phyloP scores from a whole-genome alignment of 2,329 filamentous ascomycete species.

The Drechslerella coelobrocha region DNA sequence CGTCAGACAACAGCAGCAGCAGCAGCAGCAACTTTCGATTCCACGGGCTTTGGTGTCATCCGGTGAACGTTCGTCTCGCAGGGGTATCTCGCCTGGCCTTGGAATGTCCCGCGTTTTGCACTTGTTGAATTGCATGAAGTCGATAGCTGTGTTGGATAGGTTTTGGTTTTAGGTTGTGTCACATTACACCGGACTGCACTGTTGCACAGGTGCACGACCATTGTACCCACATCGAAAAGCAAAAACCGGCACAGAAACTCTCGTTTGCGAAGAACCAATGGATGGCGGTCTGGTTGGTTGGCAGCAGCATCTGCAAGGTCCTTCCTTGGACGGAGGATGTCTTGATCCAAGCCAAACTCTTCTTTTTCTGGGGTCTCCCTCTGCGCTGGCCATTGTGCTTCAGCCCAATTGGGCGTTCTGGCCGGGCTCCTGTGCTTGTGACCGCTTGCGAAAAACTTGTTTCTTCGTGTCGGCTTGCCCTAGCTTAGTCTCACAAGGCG shows the following conservation, averaged over 20 bases:
- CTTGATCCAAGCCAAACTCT: conserved; percentile 35
- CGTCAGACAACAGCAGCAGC: neutral
- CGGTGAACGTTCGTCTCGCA: too few species aligned
- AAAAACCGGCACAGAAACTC: conserved; percentile 5
- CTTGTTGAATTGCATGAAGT: neutral
- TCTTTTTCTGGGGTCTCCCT: conserved; percentile 6
- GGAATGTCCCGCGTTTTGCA: neutral
- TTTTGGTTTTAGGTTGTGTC: conserved; percentile 41
- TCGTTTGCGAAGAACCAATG: conserved; percentile 13
- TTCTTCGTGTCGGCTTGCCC: conserved; percentile 13
- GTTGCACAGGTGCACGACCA: conserved; percentile 42
- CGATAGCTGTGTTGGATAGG: conserved; percentile 17
- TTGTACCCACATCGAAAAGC: conserved; percentile 36
- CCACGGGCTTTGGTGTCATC: neutral
- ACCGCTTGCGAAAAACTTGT: conserved; percentile 18
- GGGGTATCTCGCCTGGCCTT: too few species aligned
- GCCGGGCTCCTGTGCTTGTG: conserved; percentile 17
- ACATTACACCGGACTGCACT: conserved; percentile 20
- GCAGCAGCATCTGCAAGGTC: conserved; percentile 23
- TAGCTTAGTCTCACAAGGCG: conserved; percentile 45
- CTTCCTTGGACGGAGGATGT: conserved; percentile 27
- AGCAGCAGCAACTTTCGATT: too few species aligned
- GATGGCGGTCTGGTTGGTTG: conserved; percentile 12
- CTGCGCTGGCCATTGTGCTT: conserved; percentile 28
- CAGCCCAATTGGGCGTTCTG: conserved; percentile 41